These are phyloP conservation scores for Penicillium sclerotiorum DNA, from an alignment of 2,329 filamentous ascomycete genomes.

Conservation along the genomic window DNA sequence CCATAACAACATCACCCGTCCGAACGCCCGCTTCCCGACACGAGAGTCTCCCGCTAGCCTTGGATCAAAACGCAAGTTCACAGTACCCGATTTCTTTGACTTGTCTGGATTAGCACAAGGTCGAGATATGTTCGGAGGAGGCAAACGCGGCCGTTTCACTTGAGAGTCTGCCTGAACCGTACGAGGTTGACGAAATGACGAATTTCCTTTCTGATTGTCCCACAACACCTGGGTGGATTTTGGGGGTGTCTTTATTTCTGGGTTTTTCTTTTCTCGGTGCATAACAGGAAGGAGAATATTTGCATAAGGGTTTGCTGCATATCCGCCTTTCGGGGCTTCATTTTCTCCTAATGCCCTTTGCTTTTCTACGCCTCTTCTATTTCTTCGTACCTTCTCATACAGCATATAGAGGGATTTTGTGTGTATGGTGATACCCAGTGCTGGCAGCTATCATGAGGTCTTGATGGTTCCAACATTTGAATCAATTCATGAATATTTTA, in stretches of 20 bases:
- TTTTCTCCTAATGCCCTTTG: constrained; percentile 4
- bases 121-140: constrained; percentile 48
- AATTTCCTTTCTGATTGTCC: constrained; percentile 38
- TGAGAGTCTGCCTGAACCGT: constrained; percentile 27
- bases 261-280: constrained; percentile 31
- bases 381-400: constrained; percentile 24
- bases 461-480: constrained; percentile 23
- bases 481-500: constrained; percentile 18
- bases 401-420: constrained; percentile 41
- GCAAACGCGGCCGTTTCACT: constrained; percentile 51
- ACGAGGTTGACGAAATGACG: constrained; percentile 37
- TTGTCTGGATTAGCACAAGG: constrained; percentile 48
- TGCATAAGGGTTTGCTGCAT: constrained; percentile 31
- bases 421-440: constrained; percentile 40
- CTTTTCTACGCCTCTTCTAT: not conserved
- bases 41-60: constrained; percentile 43
- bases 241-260: constrained; percentile 9
- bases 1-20: constrained; percentile 40
- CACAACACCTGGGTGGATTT: constrained; percentile 32
- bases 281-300: constrained; percentile 34
- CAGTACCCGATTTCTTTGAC: constrained; percentile 54
- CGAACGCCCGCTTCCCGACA: constrained; percentile 39
- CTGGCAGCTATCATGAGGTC: constrained; percentile 30
- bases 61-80: constrained; percentile 52
- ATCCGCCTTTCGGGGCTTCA: constrained; percentile 12